Base-by-base conservation (phyloP, 1,284 basidiomycete genomes). In the Malassezia caprae region DNA sequence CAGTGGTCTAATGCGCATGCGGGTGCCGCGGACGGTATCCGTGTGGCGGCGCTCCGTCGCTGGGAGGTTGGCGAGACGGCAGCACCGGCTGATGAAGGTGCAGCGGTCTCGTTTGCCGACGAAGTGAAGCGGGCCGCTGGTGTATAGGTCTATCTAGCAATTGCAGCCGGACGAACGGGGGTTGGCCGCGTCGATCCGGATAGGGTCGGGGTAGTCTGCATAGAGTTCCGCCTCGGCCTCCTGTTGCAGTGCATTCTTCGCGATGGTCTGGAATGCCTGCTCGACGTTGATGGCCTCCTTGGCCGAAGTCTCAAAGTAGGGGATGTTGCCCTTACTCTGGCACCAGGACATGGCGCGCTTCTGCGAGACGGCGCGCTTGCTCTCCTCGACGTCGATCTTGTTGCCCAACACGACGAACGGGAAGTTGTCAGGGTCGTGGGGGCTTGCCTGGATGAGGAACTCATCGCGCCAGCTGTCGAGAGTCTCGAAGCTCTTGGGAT, bases 341-440 rank as follows among this genome's bases (percentile, higher is more conserved):
- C 94, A 99, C 94, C 94, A 99, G 8, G 90, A 89, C 90, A 98
- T 96, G 21, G 94, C 94, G 49, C 94, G 87, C 77, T 99, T 99
- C 83, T 99, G 94, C 8, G 90, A 90, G 24, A 96, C 93, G 84
- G 94, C 90, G 65, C 94, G 84, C 79, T 96, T 98, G 76, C 85
- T 87, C 80, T 98, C 93, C 79, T 98, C 94, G 73, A 96, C 88
- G 77, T 99, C 94, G 77, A 98, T 94, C 87, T 99, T 98, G 81
- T 98, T 99, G 19, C 94, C 94, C 56, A 99, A 79, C 7, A 99
- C 71, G 31, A 73, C 67, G 73, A 99, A 99, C 13, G 93, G 91
- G 78, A 96, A 96, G 80, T 94, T 96, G 80, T 96, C 93, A 41
- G 93, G 90, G 76, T 96, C 91, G 76, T 94, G 90, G 41, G 94